A percentile compares a stretch with the other conserved stretches of the same genome.
Conservation (phyloP, 805 yeast species). For the Kodamaea leandrae region DNA sequence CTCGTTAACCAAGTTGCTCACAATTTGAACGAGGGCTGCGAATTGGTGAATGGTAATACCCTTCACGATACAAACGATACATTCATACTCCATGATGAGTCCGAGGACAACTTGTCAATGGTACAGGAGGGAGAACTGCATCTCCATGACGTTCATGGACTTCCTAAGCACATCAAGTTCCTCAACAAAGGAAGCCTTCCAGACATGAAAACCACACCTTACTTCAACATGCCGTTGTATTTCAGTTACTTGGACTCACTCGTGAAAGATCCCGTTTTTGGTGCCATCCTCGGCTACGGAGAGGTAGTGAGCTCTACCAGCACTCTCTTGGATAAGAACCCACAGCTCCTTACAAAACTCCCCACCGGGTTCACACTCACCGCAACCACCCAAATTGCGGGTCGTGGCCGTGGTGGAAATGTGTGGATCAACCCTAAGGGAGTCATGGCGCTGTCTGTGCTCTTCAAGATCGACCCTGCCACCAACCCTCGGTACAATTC, state of each 20-base stretch:
- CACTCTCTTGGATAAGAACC: conserved; percentile 72
- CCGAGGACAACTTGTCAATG: conserved; percentile 28
- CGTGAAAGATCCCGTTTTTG: conserved; percentile 34
- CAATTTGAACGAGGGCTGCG: conserved; percentile 39
- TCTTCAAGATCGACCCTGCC: conserved; percentile 50
- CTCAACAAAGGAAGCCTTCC: conserved; percentile 47
- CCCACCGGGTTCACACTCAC: conserved; percentile 71
- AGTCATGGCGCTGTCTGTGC: conserved; percentile 76
- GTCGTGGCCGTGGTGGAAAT: conserved; percentile 93
- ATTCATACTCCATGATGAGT: conserved; percentile 46
- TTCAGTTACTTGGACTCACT: conserved; percentile 40
- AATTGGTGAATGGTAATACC: conserved; percentile 25
- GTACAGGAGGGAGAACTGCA: conserved; percentile 6
- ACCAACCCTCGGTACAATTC: conserved; percentile 31
- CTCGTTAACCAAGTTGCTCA: conserved; percentile 35
- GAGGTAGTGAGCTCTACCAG: conserved; percentile 91
- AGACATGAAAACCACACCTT: conserved; percentile 57
- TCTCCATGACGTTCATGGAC: conserved; percentile 52
- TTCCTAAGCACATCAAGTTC: conserved; percentile 52
- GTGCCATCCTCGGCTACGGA: conserved; percentile 67
- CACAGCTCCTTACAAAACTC: conserved; percentile 49
- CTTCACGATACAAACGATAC: conserved; percentile 58
- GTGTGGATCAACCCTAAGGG: conserved; percentile 96
- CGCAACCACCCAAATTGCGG: conserved; percentile 84
- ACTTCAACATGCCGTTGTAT: conserved; percentile 63